Conservation (phyloP, 1,284 basidiomycete genomes). For the Stereum hirsutum region DNA sequence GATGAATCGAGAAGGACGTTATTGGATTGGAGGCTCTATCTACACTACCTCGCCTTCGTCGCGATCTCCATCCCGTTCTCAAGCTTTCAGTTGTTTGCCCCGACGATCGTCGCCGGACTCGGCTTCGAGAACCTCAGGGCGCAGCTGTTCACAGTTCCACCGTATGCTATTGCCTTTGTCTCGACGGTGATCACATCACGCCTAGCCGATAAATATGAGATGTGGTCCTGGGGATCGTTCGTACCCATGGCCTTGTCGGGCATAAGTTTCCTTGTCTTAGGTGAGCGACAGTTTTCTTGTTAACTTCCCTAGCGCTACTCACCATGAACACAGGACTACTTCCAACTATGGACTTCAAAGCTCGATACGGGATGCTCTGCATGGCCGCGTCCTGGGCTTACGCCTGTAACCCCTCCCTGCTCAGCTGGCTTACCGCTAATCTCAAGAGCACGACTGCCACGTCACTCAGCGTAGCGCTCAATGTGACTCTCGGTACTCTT, state of each 20-base stretch:
- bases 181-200: conserved; percentile 18
- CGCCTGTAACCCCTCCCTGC: conserved; percentile 24
- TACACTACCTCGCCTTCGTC: conserved; percentile 23
- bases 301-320: too few species aligned
- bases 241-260: conserved; percentile 12
- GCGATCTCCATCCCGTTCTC: conserved; percentile 24
- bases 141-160: conserved; percentile 51
- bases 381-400: conserved; percentile 26
- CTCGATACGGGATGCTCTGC: conserved; percentile 26
- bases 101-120: conserved; percentile 28
- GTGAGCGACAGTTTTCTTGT: conserved; percentile 7
- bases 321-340: conserved; percentile 15
- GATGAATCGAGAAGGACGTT: conserved; percentile 20
- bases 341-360: conserved; percentile 19
- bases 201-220: conserved; percentile 13
- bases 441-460: conserved; percentile 21
- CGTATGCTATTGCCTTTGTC: conserved; percentile 32
- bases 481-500: conserved; percentile 25
- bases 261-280: conserved; percentile 13
- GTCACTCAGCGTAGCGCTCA: conserved; percentile 27
- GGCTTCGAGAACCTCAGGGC: conserved; percentile 36
- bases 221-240: conserved; percentile 10
- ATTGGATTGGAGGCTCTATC: conserved; percentile 21
- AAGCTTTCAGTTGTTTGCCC: conserved; percentile 25
- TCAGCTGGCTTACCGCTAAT: conserved; percentile 30